A percentile compares a stretch with the other conserved stretches of the same genome.
Evolutionary conservation across 148 eudicot species (phyloP).

Genomic region (Cornus kousa): DNA sequence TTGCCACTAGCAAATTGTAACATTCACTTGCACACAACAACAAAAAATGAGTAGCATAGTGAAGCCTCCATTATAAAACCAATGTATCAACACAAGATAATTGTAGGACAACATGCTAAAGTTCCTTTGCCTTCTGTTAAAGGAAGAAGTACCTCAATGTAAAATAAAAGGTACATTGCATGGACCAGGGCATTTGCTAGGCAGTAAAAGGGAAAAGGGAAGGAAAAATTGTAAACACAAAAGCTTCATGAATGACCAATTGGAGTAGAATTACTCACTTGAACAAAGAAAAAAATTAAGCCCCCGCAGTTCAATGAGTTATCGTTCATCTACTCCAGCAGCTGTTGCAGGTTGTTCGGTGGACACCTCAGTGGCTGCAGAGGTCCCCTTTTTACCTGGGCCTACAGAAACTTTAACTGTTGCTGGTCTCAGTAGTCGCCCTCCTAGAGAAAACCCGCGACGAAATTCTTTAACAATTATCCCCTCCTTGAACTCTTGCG

Average conservation of each 20-base stretch:
- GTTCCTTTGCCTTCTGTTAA: not conserved
- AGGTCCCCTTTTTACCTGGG: constrained; percentile 43
- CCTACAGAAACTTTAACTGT: constrained; percentile 93
- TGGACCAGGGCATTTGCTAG: constrained; percentile 5
- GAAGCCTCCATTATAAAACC: not conserved
- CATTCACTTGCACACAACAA: not conserved
- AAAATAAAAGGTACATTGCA: not conserved
- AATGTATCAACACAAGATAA: not conserved
- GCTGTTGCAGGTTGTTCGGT: constrained; percentile 44
- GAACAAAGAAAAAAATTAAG: not conserved
- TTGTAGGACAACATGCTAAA: not conserved
- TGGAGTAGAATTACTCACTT: not conserved
- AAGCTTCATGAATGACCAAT: not conserved
- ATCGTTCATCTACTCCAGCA: constrained; percentile 40
- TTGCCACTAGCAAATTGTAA: not conserved
- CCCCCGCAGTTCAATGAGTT: constrained; percentile 1
- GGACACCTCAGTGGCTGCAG: constrained; percentile 18
- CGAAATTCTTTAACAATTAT: constrained; percentile 72
- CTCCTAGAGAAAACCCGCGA: constrained; percentile 77
- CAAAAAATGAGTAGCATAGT: not conserved
- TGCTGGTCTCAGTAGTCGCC: constrained; percentile 79
- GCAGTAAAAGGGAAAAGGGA: not conserved
- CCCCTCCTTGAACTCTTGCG: constrained; percentile 78
- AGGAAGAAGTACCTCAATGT: not conserved
- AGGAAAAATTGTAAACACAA: not conserved